Conservation (phyloP, 2,329 filamentous ascomycete species). For the Neopestalotiopsis sp. region DNA sequence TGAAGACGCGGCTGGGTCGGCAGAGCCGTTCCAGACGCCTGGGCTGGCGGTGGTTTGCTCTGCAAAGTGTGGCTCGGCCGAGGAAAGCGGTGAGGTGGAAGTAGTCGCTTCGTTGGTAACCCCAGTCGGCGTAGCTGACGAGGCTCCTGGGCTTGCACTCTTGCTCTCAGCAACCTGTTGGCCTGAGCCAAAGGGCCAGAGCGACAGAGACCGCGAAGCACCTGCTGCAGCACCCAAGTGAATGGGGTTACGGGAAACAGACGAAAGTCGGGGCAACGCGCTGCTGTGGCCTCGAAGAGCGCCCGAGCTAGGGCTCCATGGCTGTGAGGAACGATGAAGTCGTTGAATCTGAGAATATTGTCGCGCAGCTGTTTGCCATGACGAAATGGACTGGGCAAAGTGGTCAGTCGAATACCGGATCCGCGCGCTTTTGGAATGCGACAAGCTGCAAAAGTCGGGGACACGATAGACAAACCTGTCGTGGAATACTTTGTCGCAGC, state of each 20-base stretch:
- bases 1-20: slow-evolving; percentile 26
- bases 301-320: slow-evolving; percentile 17
- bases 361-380: slow-evolving; percentile 22
- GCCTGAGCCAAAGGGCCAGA: slow-evolving; percentile 38
- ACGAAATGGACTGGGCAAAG: slow-evolving; percentile 26
- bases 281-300: slow-evolving; percentile 22
- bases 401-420: slow-evolving; percentile 19
- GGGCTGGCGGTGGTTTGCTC: not conserved
- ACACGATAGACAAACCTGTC: slow-evolving; percentile 32
- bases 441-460: not conserved
- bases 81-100: not conserved
- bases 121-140: slow-evolving; percentile 15
- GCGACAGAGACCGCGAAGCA: slow-evolving; percentile 35
- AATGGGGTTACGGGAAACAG: slow-evolving; percentile 23
- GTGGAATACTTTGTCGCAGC: slow-evolving; percentile 28
- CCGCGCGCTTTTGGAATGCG: not conserved
- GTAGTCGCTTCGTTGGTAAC: not conserved
- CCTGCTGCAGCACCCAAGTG: slow-evolving; percentile 27
- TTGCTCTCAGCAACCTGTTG: slow-evolving; percentile 23
- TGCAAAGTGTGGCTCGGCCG: not conserved
- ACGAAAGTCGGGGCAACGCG: slow-evolving; percentile 26
- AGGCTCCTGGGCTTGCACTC: slow-evolving; percentile 21
- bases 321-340: slow-evolving; percentile 18
- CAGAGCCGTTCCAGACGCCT: slow-evolving; percentile 24
- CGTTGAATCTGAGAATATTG: slow-evolving; percentile 22